Conservation (phyloP, 1,284 basidiomycete genomes). For the Apiotrichum domesticum region DNA sequence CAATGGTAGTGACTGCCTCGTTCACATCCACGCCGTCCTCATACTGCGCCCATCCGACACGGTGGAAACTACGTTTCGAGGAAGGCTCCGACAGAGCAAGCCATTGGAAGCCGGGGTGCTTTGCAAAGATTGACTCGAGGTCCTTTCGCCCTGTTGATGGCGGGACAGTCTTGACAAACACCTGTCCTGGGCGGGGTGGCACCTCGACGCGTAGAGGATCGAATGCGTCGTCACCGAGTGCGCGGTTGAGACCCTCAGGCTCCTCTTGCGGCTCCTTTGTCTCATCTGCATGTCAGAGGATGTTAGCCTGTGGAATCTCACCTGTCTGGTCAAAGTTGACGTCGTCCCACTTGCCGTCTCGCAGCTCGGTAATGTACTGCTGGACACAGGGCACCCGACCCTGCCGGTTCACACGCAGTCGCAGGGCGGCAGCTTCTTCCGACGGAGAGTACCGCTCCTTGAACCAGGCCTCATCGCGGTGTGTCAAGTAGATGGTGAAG, state of each 20-base stretch:
- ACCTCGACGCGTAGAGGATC: slow-evolving; percentile 53
- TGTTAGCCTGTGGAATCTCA: slow-evolving; percentile 11
- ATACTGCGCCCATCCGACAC: slow-evolving; percentile 86
- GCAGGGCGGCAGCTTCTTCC: slow-evolving; percentile 60
- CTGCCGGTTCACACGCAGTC: slow-evolving; percentile 67
- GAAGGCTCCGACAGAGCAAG: slow-evolving; percentile 83
- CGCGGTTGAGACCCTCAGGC: slow-evolving; percentile 33
- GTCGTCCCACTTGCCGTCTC: slow-evolving; percentile 74
- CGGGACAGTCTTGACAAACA: slow-evolving; percentile 89
- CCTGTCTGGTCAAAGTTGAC: slow-evolving; percentile 43
- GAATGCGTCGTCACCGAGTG: slow-evolving; percentile 56
- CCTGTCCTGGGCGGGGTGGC: slow-evolving; percentile 71
- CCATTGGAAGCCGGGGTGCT: slow-evolving; percentile 53
- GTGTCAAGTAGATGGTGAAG: slow-evolving; percentile 84
- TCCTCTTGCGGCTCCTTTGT: slow-evolving; percentile 18
- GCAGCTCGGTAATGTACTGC: slow-evolving; percentile 68
- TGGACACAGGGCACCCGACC: slow-evolving; percentile 70
- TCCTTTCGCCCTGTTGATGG: slow-evolving; percentile 80
- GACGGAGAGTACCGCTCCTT: slow-evolving; percentile 82
- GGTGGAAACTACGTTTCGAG: slow-evolving; percentile 81
- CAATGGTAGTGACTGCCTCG: slow-evolving; percentile 61
- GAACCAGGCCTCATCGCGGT: slow-evolving; percentile 88
- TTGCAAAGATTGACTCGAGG: slow-evolving; percentile 67
- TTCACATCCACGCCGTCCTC: slow-evolving; percentile 73
- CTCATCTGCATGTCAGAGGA: background rate